These are phyloP conservation scores for Azolla pinnata DNA, from an alignment of 75 land plant species.

Conservation along the genomic window DNA sequence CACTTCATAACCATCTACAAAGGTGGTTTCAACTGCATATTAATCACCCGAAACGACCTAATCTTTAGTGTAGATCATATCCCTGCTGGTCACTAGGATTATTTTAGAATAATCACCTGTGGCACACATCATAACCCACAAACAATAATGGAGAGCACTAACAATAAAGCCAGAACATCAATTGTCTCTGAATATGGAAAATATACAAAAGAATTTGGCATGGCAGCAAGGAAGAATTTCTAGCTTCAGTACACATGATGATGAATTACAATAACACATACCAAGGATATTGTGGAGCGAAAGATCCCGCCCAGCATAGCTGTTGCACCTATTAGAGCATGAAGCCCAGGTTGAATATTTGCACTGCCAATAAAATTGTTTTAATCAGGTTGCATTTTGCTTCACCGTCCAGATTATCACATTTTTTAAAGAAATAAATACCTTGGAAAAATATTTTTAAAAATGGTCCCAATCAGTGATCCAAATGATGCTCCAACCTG, in stretches of 20 bases:
- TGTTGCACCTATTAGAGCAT: slow-evolving; percentile 39
- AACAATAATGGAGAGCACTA: too few relatives aligned
- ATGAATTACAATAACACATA: slow-evolving; percentile 6
- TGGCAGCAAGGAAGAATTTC: neutral
- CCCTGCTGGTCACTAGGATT: too few relatives aligned
- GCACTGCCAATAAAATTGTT: slow-evolving; percentile 20
- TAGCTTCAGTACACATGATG: neutral
- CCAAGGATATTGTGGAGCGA: slow-evolving; percentile 39
- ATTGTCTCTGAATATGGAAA: too few relatives aligned
- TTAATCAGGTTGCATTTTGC: neutral
- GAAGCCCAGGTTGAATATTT: slow-evolving; percentile 37
- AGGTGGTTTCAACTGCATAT: too few relatives aligned
- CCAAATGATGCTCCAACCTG: slow-evolving; percentile 41
- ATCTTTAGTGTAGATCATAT: too few relatives aligned
- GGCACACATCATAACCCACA: too few relatives aligned
- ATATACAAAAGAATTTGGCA: slow-evolving; percentile 8
- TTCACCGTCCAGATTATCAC: neutral
- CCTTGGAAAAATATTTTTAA: slow-evolving; percentile 24
- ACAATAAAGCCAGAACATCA: too few relatives aligned
- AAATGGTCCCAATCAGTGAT: slow-evolving; percentile 27
- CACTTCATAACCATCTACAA: too few relatives aligned
- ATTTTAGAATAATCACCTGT: too few relatives aligned
- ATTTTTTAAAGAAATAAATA: slow-evolving; percentile 5
- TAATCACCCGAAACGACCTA: too few relatives aligned
- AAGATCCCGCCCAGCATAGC: slow-evolving; percentile 39